phyloP scores from a whole-genome alignment of 2,329 filamentous ascomycete species.

The Beauveria varroae region DNA sequence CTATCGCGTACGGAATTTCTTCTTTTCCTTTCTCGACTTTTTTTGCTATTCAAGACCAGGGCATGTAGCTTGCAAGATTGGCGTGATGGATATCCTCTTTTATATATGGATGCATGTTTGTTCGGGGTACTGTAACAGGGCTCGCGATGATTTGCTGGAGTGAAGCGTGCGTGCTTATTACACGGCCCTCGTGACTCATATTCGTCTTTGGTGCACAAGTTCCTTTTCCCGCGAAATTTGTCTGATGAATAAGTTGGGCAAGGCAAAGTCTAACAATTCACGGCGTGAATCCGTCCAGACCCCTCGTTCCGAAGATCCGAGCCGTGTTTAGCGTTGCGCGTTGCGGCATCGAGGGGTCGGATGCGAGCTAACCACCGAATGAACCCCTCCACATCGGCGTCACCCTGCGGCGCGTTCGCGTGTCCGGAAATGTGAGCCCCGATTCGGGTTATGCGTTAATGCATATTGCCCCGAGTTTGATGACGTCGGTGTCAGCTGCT shows the following conservation, averaged over 20 bases:
- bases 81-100: constrained; percentile 2
- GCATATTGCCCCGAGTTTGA: neutral
- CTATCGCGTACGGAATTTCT: too few relatives aligned
- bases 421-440: neutral
- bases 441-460: neutral
- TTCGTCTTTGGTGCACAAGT: too few relatives aligned
- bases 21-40: neutral
- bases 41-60: neutral
- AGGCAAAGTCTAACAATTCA: neutral
- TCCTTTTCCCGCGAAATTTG: too few relatives aligned
- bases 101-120: neutral
- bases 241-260: neutral
- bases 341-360: neutral
- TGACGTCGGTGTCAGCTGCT: neutral
- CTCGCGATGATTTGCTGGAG: neutral
- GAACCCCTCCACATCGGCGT: neutral
- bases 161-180: neutral
- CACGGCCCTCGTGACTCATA: neutral
- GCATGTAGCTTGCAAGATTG: neutral
- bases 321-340: neutral
- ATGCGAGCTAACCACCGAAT: constrained; percentile 10
- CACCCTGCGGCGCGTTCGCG: neutral
- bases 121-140: neutral
- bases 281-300: neutral
- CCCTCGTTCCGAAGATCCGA: neutral